Conservation (phyloP, 2,329 filamentous ascomycete genomes). For the Verruconis gallopava region DNA sequence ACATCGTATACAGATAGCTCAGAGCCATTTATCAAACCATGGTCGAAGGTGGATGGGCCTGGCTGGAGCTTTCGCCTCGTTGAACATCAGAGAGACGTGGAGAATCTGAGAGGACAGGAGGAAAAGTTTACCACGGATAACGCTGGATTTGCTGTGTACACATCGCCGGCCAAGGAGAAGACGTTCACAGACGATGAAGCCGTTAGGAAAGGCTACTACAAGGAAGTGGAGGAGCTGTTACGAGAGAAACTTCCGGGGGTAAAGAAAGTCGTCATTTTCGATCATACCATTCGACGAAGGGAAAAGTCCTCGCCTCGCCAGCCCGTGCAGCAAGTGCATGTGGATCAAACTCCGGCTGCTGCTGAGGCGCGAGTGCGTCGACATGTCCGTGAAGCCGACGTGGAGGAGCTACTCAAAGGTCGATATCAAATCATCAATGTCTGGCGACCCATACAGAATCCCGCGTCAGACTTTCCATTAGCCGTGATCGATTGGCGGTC, state of each 20-base stretch:
- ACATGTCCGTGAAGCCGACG: slow-evolving; percentile 44
- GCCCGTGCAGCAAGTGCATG: slow-evolving; percentile 57
- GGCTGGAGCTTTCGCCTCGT: slow-evolving; percentile 40
- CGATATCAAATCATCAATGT: slow-evolving; percentile 59
- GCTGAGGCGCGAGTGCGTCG: slow-evolving; percentile 48
- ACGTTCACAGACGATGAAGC: slow-evolving; percentile 42
- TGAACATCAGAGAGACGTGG: slow-evolving; percentile 35
- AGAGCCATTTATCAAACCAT: slow-evolving; percentile 35
- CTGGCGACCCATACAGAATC: slow-evolving; percentile 52
- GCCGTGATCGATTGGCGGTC: slow-evolving; percentile 54
- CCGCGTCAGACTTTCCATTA: slow-evolving; percentile 54
- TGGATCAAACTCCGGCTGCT: slow-evolving; percentile 55
- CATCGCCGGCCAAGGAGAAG: slow-evolving; percentile 40
- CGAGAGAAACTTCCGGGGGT: slow-evolving; percentile 41
- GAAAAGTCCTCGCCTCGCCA: slow-evolving; percentile 43
- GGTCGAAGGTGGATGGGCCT: slow-evolving; percentile 51
- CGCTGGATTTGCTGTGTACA: slow-evolving; percentile 45
- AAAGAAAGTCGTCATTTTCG: slow-evolving; percentile 54
- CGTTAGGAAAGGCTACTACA: slow-evolving; percentile 46
- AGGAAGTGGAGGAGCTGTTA: slow-evolving; percentile 46
- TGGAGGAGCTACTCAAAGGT: slow-evolving; percentile 41
- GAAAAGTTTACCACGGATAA: slow-evolving; percentile 42
- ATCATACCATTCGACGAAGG: slow-evolving; percentile 54
- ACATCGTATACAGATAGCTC: slow-evolving; percentile 29
- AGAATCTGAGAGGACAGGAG: slow-evolving; percentile 41